These are phyloP conservation scores for Trypanosoma congolense DNA, from an alignment of 208 protist species.

Conservation along the genomic window DNA sequence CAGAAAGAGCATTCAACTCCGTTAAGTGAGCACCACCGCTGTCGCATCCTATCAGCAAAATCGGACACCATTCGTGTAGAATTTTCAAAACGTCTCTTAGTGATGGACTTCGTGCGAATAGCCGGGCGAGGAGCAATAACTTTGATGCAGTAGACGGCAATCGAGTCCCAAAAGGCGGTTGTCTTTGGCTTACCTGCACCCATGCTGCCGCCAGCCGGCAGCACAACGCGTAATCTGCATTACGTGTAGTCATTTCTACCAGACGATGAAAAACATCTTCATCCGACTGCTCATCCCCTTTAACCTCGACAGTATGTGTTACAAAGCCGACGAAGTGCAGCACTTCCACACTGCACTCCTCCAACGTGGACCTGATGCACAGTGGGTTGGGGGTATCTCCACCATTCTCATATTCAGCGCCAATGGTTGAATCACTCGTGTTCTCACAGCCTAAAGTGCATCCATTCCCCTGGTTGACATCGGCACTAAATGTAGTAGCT, in stretches of 20 bases:
- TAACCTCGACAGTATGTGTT: neutral
- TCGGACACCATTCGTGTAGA: slow-evolving; percentile 4
- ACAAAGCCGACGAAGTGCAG: slow-evolving; percentile 7
- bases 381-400: neutral
- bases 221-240: slow-evolving; percentile 18
- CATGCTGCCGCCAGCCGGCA: slow-evolving; percentile 2
- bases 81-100: slow-evolving; percentile 8
- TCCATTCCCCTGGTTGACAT: neutral
- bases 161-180: no score
- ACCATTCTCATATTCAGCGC: neutral
- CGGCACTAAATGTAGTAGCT: no score
- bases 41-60: neutral
- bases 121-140: slow-evolving; percentile 15
- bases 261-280: slow-evolving; percentile 24
- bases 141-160: slow-evolving; percentile 10
- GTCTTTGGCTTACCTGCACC: neutral
- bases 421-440: neutral
- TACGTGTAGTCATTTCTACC: slow-evolving; percentile 11
- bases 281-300: slow-evolving; percentile 5
- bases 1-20: neutral
- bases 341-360: slow-evolving; percentile 16
- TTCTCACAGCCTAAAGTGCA: neutral
- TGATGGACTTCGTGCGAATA: slow-evolving; percentile 10
- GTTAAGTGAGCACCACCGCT: neutral
- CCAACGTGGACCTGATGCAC: slow-evolving; percentile 3